A percentile compares a stretch with the other conserved stretches of the same genome.
phyloP scores from a whole-genome alignment of 176 grass and related monocot species.

The Hyparrhenia diplandra region DNA sequence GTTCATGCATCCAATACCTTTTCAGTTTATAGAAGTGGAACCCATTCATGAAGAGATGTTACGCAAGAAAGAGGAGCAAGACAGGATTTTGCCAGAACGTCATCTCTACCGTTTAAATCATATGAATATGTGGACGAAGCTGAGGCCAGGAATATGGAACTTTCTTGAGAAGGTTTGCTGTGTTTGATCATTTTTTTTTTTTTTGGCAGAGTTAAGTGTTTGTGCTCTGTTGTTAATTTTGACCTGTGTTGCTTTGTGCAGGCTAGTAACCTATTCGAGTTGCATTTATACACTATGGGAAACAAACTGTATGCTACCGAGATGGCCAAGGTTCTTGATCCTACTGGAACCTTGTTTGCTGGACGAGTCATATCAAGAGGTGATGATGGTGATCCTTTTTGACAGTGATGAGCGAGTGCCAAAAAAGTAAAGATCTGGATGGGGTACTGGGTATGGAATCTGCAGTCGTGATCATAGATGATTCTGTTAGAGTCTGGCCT shows the following conservation, averaged over 20 bases:
- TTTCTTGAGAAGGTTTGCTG: constrained; percentile 86
- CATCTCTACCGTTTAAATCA: constrained; percentile 88
- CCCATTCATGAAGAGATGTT: constrained; percentile 76
- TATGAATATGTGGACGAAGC: constrained; percentile 98
- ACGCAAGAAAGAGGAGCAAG: constrained; percentile 90
- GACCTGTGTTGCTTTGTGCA: constrained; percentile 35
- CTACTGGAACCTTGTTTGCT: constrained; percentile 69
- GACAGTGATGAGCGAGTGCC: constrained; percentile 78
- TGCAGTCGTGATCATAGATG: constrained; percentile 93
- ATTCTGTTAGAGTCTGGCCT: constrained; percentile 90
- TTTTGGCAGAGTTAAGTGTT: neutral
- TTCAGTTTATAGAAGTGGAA: constrained; percentile 92
- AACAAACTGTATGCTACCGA: constrained; percentile 96
- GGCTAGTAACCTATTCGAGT: constrained; percentile 86
- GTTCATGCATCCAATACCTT: neutral
- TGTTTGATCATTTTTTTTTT: neutral
- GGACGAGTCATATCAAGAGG: constrained; percentile 93
- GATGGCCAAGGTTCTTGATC: constrained; percentile 97
- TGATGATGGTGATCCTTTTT: constrained; percentile 61
- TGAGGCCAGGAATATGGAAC: constrained; percentile 97
- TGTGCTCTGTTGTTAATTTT: neutral
- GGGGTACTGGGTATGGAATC: constrained; percentile 97
- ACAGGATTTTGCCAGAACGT: constrained; percentile 58
- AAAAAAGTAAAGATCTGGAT: constrained; percentile 98
- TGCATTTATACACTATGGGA: constrained; percentile 98